Conservation (phyloP, 805 yeast genomes). For the Ogataea paradorogensis region DNA sequence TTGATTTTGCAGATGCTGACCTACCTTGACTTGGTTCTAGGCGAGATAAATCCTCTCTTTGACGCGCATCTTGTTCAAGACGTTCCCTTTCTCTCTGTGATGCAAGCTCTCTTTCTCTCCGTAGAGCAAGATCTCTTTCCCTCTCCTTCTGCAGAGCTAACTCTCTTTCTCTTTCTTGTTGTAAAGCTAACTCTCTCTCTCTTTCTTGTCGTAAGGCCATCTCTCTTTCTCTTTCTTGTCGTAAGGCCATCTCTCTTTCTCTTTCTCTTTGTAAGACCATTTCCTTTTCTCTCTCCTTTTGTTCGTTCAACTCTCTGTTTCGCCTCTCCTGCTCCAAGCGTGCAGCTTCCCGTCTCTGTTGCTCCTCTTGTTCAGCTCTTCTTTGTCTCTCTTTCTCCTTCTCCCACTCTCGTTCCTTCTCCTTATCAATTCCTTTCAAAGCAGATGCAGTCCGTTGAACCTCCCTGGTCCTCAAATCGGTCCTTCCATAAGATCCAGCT, state of each 20-base stretch:
- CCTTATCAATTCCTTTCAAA: slow-evolving; percentile 6
- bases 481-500: neutral
- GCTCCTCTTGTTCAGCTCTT: neutral
- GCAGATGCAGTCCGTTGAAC: slow-evolving; percentile 5
- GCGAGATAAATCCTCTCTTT: neutral
- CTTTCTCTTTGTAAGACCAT: too few relatives aligned
- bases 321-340: neutral
- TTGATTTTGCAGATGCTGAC: slow-evolving; percentile 23
- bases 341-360: slow-evolving; percentile 2
- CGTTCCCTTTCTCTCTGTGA: neutral
- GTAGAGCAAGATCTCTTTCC: neutral
- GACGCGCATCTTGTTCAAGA: neutral
- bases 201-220: too few relatives aligned
- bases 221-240: too few relatives aligned
- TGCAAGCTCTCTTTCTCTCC: neutral
- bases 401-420: neutral
- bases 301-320: too few relatives aligned
- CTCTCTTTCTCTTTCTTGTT: too few relatives aligned
- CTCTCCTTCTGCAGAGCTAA: neutral
- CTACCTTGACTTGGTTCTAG: neutral
- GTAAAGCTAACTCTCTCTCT: too few relatives aligned
- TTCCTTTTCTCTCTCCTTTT: too few relatives aligned
- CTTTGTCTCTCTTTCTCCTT: slow-evolving; percentile 1
- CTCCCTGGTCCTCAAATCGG: slow-evolving; percentile 1
- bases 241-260: too few relatives aligned